Base-by-base conservation (phyloP, 495 filamentous ascomycete species). In the Bathelium albidoporum region DNA sequence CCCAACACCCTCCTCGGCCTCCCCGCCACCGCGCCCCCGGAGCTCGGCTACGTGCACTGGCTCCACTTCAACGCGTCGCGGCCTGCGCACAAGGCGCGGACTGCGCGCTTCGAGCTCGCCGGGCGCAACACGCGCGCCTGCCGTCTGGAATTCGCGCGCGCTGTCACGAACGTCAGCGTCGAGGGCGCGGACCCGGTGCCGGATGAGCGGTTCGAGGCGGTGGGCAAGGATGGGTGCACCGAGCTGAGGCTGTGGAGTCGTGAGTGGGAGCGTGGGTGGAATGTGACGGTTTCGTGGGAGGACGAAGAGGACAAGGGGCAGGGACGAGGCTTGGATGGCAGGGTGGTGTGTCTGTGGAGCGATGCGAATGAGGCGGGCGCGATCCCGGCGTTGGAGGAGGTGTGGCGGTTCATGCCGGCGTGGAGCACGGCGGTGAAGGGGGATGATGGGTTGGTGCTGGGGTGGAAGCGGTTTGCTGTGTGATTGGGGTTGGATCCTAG, bases 351-450 rank as follows among this genome's bases (percentile, higher is more conserved):
- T 77, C 73, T 89, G 18, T 98, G 94, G 94, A 89, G 85, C 67
- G 94, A 97, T 76, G 84, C 82, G 32, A 96, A 95, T 66, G 77
- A 75, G 12, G 70, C 72, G 11, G 87, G 85, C 2, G 75, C 79
- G 9, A 93, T 98, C 59, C 91, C 94, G 0, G 94, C 94, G 16
- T 80, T 94, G 34, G 89, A 94, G 67, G 94, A 98, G 75, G 82
- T 87, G 22, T 76, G 80, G 60, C 80, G 84, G 73, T 97, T 84
- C 76, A 78, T 80, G 63, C 94, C 94, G 0, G 75, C 73, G 1
- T 98, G 94, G 94, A 84, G 84, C 9, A 87, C 86, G 12, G 74
- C 89, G 34, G 83, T 82, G 22, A 96, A 96, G 74, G 69, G 82
- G 61, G 75, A 79, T 32, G 89, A 92, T 80, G 91, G 90, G 36